Evolutionary conservation across 1,139 yeast species (phyloP), one percentile per base, ranked within the genome.

Genomic region (Suhomyces atakaporum): DNA sequence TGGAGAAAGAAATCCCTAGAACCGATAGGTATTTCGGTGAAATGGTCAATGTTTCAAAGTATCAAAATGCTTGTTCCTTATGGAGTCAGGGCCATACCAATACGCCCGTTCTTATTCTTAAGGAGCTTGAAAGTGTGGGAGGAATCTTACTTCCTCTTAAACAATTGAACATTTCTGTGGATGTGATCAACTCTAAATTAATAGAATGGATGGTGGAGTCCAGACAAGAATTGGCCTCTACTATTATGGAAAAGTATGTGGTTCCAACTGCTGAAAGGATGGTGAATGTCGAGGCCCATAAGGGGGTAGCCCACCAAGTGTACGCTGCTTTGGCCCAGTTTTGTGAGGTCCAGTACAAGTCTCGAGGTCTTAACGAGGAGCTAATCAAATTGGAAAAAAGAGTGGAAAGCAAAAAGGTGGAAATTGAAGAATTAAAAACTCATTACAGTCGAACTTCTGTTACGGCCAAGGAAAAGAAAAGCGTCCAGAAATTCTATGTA

Each of bases 161-260:
- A 1, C 38, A 44, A 4, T 40, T 69, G 22, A 52, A 51, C 4
- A 46, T 71, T 7, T 57, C 58, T 29, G 36, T 39, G 25, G 38
- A 50, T n/a, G 49, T 66, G 19, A 49, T 80, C 1, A 62, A 64
- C 23, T 74, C 88, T 0, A 62, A 57, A n/a, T 56, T 87, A 38
- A 87, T 82, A 1, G 69, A 74, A 32, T 88, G 96, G 96, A 64
- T 79, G 39, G 72, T 87, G 0, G 73, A 69, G 27, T 84, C 95
- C 0, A 73, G 84, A 32, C 83, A 81, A 39, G 94, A 82, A 40
- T 67, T 80, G 16, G 78, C 89, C 0, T 66, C 73, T 1, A 63
- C 60, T 7, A 78, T 89, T 4, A 73, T 83, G 73, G 61, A 63
- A 1, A 62, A 68, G 3, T 81, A 81, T 51, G 79, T 87, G 10